Evolutionary conservation across 176 grass and related monocot species (phyloP), one percentile per base, ranked within the genome.

Genomic region (Oryza longistaminata): DNA sequence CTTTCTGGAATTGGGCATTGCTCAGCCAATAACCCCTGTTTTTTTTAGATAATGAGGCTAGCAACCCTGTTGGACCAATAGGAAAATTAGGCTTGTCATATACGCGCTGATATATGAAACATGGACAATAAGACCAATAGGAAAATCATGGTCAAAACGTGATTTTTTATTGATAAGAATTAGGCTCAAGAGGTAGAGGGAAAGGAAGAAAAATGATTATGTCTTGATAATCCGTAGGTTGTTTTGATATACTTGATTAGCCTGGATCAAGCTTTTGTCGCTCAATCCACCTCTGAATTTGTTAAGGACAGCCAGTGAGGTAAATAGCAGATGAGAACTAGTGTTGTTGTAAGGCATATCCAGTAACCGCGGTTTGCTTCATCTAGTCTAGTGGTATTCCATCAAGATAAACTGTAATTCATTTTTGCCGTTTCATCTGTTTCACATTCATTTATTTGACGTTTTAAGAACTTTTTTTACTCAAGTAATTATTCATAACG

Each of bases 401-500:
- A 61, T 37, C 62, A 19, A 39, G 26, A 60, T 9, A 68, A n/a
- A 11, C 35, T 3, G 70, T 68, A 44, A 77, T 3, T 26, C 7
- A 43, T 87, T 66, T 3, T n/a, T 52, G 70, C 17, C 44, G 1
- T 39, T n/a, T 75, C 6, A 9, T 71, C 16, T 13, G 22, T 17
- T 2, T 27, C 67, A 52, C 11, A 71, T 11, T 35, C 16, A 0
- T 49, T 77, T 68, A 13, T 44, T 39, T 89, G 29, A 71, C 2
- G 1, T 52, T 73, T 50, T 67, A 26, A 13, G 19, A 40, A 33
- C 27, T 65, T 33, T 44, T n/a, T n/a, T 24, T 68, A 19, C 14
- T 71, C 60, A 45, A 76, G 26, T 66, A 37, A n/a, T 65, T 16
- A 27, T 84, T 45, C 7, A 21, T 87, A 44, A 68, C 22, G 31